A percentile compares a stretch with the other conserved stretches of the same genome.
These are phyloP conservation scores for Thelonectria discophora DNA, from an alignment of 2,329 filamentous ascomycete species.

Conservation along the genomic window DNA sequence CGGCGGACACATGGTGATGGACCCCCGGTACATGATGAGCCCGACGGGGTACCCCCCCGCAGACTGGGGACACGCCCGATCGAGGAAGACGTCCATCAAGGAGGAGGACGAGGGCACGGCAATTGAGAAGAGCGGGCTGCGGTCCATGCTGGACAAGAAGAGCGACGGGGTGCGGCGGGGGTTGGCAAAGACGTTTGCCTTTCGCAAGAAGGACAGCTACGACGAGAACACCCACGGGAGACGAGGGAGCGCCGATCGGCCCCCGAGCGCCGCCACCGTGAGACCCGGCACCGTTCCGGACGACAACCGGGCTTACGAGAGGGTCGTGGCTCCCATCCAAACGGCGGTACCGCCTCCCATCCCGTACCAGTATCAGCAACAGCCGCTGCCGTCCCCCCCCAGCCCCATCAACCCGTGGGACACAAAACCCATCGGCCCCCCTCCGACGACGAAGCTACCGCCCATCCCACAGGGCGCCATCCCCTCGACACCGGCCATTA, in stretches of 20 bases:
- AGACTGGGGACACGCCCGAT: slow-evolving; percentile 56
- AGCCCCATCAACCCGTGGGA: slow-evolving; percentile 34
- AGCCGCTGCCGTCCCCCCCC: slow-evolving; percentile 30
- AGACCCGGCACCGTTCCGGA: slow-evolving; percentile 28
- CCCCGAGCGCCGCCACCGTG: slow-evolving; percentile 35
- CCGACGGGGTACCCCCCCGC: slow-evolving; percentile 40
- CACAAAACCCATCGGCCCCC: slow-evolving; percentile 44
- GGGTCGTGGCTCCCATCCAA: slow-evolving; percentile 22
- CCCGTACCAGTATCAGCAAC: slow-evolving; percentile 30
- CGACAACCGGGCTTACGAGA: slow-evolving; percentile 27
- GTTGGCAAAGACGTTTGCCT: slow-evolving; percentile 62
- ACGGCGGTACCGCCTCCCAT: slow-evolving; percentile 23
- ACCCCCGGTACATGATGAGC: slow-evolving; percentile 41
- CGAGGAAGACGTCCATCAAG: slow-evolving; percentile 54
- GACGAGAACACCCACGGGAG: slow-evolving; percentile 23
- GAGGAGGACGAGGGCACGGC: slow-evolving; percentile 59
- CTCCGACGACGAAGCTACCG: slow-evolving; percentile 55
- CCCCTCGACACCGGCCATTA: slow-evolving; percentile 50
- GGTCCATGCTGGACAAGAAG: slow-evolving; percentile 62
- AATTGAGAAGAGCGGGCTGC: slow-evolving; percentile 64
- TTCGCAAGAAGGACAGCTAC: slow-evolving; percentile 59
- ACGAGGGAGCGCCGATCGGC: slow-evolving; percentile 30
- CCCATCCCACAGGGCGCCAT: slow-evolving; percentile 47
- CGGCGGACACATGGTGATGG: slow-evolving; percentile 22
- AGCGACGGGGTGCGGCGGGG: slow-evolving; percentile 64